These are phyloP conservation scores for Cladosporium oxysporum DNA, from an alignment of 2,329 filamentous ascomycete genomes.

Conservation along the genomic window DNA sequence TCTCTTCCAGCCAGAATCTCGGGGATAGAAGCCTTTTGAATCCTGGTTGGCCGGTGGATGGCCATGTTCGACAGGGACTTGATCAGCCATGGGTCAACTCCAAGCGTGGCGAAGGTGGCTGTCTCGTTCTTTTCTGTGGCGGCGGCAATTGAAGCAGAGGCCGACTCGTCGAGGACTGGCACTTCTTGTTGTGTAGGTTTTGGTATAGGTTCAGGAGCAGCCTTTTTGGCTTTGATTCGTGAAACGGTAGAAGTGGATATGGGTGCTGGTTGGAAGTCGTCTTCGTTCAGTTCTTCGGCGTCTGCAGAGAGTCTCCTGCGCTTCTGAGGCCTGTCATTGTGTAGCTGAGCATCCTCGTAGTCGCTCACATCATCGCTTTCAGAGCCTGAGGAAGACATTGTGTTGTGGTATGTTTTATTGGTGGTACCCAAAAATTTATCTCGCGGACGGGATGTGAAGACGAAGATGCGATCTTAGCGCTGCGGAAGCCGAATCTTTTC, in stretches of 20 bases:
- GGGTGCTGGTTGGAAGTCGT: conserved; percentile 14
- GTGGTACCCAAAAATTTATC: neutral
- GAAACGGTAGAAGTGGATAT: conserved; percentile 23
- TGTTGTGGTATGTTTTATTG: neutral
- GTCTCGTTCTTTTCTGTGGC: conserved; percentile 32
- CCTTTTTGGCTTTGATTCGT: conserved; percentile 29
- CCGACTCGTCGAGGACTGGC: neutral
- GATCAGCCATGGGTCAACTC: conserved; percentile 70
- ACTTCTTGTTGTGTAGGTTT: neutral
- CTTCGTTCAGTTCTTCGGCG: conserved; percentile 17
- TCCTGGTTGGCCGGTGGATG: conserved; percentile 85
- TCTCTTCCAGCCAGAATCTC: conserved; percentile 88
- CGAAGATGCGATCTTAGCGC: conserved; percentile 15
- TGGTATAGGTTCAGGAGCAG: neutral
- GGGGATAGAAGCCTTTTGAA: conserved; percentile 90
- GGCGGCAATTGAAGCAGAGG: conserved; percentile 29
- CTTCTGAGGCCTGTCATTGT: conserved; percentile 28
- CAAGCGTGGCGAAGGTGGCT: conserved; percentile 35
- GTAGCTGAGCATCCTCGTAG: conserved; percentile 10
- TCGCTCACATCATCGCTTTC: conserved; percentile 12
- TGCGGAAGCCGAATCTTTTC: conserved; percentile 1
- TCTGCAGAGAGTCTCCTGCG: conserved; percentile 27
- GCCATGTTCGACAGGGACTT: conserved; percentile 74
- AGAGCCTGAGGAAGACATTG: conserved; percentile 15
- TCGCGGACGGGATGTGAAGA: neutral